Evolutionary conservation across 441 rosid species (phyloP), one percentile per base, ranked within the genome.

Genomic region (Adansonia rubrostipa): DNA sequence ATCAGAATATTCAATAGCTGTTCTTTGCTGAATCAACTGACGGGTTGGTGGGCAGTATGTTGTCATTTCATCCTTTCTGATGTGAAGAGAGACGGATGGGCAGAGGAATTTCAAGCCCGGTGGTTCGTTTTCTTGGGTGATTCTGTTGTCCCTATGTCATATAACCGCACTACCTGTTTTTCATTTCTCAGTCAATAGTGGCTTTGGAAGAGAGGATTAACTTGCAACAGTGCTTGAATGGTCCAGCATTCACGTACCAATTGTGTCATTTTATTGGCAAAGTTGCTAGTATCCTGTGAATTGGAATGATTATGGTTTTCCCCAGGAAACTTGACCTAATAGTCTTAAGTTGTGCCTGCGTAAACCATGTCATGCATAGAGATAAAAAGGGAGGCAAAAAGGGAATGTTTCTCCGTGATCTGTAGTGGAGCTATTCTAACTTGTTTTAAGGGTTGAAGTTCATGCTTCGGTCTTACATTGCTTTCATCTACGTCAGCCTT

Each of bases 241-340:
- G 5, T 63, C 40, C 40, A 36, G 5, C 40, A 36, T 36, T 36
- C 40, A 36, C 40, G 4, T 36, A 36, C 40, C 5, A 36, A 36
- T 36, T 36, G 40, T 36, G 40, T 36, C 40, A 36, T 63, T 7
- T 63, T 36, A 33, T 33, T 63, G 20, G 20, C 40, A 36, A 63
- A 63, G 14, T 63, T n/a, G 70, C 10, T n/a, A 50, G 48, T 48
- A 36, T 65, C 50, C 24, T 66, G 51, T 13, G 3, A 64, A 66
- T 17, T 66, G 22, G 71, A 42, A 66, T 66, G 51, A n/a, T 66
- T 66, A 64, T n/a, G 71, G 51, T n/a, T 42, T 10, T 66, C 22
- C 48, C 6, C 10, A 17, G 14, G 50, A 66, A 17, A 17, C 71
- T 36, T 36, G 69, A 47, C 47, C 9, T 9, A 15, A 64, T 64